These are phyloP conservation scores for Solanum chacoense DNA, from an alignment of 305 asterid genomes.

Conservation along the genomic window DNA sequence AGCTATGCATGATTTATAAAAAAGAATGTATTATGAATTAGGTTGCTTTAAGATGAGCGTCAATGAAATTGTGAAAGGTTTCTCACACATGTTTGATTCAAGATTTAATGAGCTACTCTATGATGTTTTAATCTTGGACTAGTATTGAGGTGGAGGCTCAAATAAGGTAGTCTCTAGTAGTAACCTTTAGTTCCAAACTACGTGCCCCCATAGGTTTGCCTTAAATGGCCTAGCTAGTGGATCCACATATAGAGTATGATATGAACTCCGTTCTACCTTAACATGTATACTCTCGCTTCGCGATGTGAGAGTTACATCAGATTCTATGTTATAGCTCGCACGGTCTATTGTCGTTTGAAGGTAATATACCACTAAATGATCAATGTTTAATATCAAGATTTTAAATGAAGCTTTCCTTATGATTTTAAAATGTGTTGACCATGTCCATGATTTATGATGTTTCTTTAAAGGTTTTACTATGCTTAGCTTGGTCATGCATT, in stretches of 20 bases:
- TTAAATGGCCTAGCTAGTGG: neutral
- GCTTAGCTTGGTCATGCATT: neutral
- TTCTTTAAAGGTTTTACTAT: neutral
- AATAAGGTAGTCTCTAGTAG: neutral
- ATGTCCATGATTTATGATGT: neutral
- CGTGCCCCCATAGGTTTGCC: neutral
- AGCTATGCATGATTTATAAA: neutral
- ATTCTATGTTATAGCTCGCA: neutral
- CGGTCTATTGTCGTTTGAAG: no score
- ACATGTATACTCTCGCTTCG: neutral
- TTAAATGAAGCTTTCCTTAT: no score
- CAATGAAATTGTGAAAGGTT: neutral
- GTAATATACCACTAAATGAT: neutral
- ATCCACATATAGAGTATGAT: neutral
- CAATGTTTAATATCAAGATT: neutral
- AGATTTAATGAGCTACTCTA: neutral
- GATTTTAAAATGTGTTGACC: neutral
- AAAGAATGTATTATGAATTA: no score
- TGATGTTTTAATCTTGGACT: neutral
- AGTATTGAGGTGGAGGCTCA: neutral
- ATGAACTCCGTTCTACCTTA: neutral
- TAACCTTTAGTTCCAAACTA: neutral
- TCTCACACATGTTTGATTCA: neutral
- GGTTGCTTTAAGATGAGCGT: neutral
- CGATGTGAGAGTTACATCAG: neutral